Conservation (phyloP, 257 asterid species). For the Gentiana straminea region DNA sequence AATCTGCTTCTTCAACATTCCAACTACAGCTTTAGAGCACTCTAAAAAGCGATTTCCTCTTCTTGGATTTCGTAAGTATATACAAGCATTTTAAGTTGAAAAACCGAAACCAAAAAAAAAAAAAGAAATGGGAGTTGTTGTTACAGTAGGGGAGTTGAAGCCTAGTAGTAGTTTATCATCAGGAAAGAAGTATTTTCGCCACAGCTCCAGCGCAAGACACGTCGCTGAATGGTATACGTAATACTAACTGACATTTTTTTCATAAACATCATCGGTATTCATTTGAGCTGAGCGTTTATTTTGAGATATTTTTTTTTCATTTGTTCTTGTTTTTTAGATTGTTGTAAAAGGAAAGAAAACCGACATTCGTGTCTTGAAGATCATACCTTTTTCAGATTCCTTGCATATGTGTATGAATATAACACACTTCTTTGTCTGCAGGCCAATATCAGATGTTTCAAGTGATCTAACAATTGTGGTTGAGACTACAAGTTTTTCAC, state of each 20-base stretch:
- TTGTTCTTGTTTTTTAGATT: neutral
- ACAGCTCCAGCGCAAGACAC: slow-evolving; percentile 71
- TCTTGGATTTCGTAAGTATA: too few relatives aligned
- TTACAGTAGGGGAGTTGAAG: slow-evolving; percentile 68
- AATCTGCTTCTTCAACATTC: neutral
- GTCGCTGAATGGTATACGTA: slow-evolving; percentile 60
- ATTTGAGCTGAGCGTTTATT: too few relatives aligned
- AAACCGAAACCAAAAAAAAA: too few relatives aligned
- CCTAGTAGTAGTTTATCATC: slow-evolving; percentile 54
- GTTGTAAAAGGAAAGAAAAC: too few relatives aligned
- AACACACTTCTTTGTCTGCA: slow-evolving; percentile 14
- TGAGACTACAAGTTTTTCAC: slow-evolving; percentile 64
- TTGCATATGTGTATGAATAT: too few relatives aligned
- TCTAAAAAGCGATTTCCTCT: too few relatives aligned
- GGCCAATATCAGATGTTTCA: slow-evolving; percentile 96
- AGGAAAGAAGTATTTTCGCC: slow-evolving; percentile 69
- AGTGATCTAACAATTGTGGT: slow-evolving; percentile 89
- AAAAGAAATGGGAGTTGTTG: slow-evolving; percentile 53
- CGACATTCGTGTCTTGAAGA: too few relatives aligned
- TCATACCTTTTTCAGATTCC: neutral
- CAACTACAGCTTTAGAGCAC: slow-evolving; percentile 2
- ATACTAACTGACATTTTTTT: too few relatives aligned
- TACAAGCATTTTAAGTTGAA: too few relatives aligned
- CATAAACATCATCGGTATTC: too few relatives aligned
- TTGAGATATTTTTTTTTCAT: neutral